phyloP scores from a whole-genome alignment of 805 yeast species.

The Hyphopichia homilentoma region DNA sequence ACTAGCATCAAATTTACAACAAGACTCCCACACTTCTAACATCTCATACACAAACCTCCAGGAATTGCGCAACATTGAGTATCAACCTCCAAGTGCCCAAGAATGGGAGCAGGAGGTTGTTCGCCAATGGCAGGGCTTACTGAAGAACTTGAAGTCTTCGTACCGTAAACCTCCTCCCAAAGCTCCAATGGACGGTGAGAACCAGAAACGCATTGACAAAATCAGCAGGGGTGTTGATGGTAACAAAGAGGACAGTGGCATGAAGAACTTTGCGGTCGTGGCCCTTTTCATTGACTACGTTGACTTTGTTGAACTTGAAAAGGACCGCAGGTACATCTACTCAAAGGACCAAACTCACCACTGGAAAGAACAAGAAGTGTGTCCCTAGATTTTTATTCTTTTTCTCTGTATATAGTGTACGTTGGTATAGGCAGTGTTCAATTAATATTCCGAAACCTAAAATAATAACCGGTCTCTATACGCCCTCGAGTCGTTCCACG shows the following conservation, averaged over 20 bases:
- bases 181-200: conserved; percentile 51
- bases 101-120: conserved; percentile 68
- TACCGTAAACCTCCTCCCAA: conserved; percentile 76
- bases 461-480: too few species aligned
- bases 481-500: too few species aligned
- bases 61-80: conserved; percentile 20
- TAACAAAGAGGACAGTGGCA: conserved; percentile 55
- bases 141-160: conserved; percentile 56
- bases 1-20: conserved; percentile 15
- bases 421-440: neutral
- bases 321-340: conserved; percentile 51
- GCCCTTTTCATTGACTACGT: conserved; percentile 68
- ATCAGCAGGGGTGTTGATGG: conserved; percentile 85
- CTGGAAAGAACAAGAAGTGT: conserved; percentile 77
- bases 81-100: conserved; percentile 46
- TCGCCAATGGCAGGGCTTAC: conserved; percentile 60
- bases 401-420: neutral
- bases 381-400: conserved; percentile 56
- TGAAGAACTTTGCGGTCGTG: conserved; percentile 65
- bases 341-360: conserved; percentile 50
- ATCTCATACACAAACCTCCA: conserved; percentile 26
- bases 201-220: conserved; percentile 58
- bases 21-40: conserved; percentile 15
- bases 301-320: conserved; percentile 62
- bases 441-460: too few species aligned